Conservation (phyloP, 192 early-diverging fungal genomes). For the Backusella liffmaniae region DNA sequence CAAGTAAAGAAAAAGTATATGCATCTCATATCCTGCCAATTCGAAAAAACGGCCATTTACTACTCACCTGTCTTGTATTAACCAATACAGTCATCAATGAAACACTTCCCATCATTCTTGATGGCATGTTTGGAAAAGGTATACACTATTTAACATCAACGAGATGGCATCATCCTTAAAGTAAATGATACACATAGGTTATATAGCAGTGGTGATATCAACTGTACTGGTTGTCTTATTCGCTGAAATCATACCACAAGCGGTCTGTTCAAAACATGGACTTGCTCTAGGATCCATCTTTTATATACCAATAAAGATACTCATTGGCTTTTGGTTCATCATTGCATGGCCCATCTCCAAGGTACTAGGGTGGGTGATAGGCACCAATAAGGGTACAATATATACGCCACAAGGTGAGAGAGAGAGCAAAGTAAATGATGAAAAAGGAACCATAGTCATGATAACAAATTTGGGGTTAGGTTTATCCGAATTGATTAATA, state of each 20-base stretch:
- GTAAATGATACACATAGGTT: constrained; percentile 33
- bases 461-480: not conserved
- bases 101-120: constrained; percentile 76
- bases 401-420: constrained; percentile 65
- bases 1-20: constrained; percentile 58
- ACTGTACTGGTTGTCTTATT: constrained; percentile 87
- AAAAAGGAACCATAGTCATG: not conserved
- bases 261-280: constrained; percentile 85
- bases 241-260: constrained; percentile 95
- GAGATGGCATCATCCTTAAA: not conserved
- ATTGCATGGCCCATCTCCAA: constrained; percentile 84
- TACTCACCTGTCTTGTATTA: constrained; percentile 81
- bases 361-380: constrained; percentile 77
- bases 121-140: constrained; percentile 65
- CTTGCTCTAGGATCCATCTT: constrained; percentile 87
- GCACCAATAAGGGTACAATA: constrained; percentile 73
- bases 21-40: constrained; percentile 79
- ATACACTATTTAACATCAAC: not conserved
- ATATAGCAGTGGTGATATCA: constrained; percentile 79
- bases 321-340: constrained; percentile 56
- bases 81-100: constrained; percentile 91
- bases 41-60: constrained; percentile 82
- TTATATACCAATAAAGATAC: constrained; percentile 62
- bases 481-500: not conserved
- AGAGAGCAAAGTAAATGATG: not conserved